Evolutionary conservation across 345 rosid species (phyloP).

Genomic region (Gossypium rotundifolium): DNA sequence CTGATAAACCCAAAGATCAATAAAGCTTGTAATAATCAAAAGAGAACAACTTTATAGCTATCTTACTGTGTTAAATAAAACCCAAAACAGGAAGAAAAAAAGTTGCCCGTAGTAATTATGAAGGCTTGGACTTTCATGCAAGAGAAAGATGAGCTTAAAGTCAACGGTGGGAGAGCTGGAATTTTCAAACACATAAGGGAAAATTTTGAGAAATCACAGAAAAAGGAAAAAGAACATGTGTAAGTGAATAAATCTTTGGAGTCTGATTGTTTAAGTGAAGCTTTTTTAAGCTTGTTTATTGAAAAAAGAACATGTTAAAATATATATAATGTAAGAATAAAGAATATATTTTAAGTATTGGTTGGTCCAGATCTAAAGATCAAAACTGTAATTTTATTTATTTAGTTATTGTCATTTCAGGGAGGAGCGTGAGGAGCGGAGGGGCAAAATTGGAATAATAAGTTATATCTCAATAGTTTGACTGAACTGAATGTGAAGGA

Average conservation of each 20-base stretch:
- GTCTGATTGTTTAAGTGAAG: constrained; percentile 21
- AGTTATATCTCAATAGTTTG: constrained; percentile 5
- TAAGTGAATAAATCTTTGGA: constrained; percentile 27
- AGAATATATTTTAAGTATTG: not conserved
- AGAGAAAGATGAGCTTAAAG: constrained; percentile 19
- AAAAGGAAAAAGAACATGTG: not conserved
- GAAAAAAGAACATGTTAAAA: not conserved
- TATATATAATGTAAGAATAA: not conserved
- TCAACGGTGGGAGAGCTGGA: constrained; percentile 17
- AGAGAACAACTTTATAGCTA: not conserved
- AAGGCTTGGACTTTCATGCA: constrained; percentile 10
- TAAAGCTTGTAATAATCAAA: not conserved
- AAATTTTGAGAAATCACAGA: constrained; percentile 10
- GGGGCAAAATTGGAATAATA: constrained; percentile 16
- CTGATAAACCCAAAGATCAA: constrained; percentile 10
- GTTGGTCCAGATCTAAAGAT: constrained; percentile 26
- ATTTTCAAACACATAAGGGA: constrained; percentile 14
- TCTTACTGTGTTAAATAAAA: not conserved
- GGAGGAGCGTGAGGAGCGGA: constrained; percentile 34
- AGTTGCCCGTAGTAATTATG: not conserved
- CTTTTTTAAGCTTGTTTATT: not conserved
- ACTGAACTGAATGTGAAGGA: constrained; percentile 1
- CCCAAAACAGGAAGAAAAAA: not conserved
- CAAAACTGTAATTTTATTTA: not conserved
- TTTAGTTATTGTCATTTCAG: not conserved